Base-by-base conservation (phyloP, 1,139 yeast species). In the Suhomyces guaymorum region DNA sequence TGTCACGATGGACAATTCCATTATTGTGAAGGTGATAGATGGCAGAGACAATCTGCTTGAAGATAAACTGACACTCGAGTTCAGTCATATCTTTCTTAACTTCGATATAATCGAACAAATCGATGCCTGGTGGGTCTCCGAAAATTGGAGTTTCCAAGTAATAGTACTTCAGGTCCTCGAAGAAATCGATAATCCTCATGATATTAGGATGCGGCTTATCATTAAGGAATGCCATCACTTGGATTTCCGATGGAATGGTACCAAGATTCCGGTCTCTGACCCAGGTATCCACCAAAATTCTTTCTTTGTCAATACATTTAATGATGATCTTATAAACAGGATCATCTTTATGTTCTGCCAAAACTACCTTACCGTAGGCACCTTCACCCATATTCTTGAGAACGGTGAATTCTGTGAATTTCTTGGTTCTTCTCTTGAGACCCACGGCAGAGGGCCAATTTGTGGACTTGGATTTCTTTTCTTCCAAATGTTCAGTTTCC, bases 221-320 rank as follows among this genome's bases (percentile, higher is more conserved):
- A 51, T 80, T 80, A 41, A 92, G 66, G 14, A 81, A 80, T 18
- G 92, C 82, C 88, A 92, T 82, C 30, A 92, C 83, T 57, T 89
- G 95, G 49, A 92, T 92, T 58, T 92, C 98, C 12, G 92, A 81
- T 0, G 98, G 97, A 20, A 92, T 85, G 0, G 96, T 90, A 4
- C 98, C 98, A 26, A 90, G 66, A 43, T 76, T 77, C 15, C 96
- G 75, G 58, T 92, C 97, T 38, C 97, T 70, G 2, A 89, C 95
- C 98, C 98, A 92, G 0, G 97, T 88, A 57, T 92, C 98, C 7
- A 92, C 97, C 52, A 92, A 67, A 48, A 92, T 92, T 37, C 96
- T 76, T 48, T 89, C 96, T 54, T 92, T 92, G 53, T 87, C 86
- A 30, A 92, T 92, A 49, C 95, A 81, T 58, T 92, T 92, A 44